Evolutionary conservation across 768 basidiomycete species (phyloP), one percentile per base, ranked within the genome.

Genomic region (Glaciozyma antarctica): DNA sequence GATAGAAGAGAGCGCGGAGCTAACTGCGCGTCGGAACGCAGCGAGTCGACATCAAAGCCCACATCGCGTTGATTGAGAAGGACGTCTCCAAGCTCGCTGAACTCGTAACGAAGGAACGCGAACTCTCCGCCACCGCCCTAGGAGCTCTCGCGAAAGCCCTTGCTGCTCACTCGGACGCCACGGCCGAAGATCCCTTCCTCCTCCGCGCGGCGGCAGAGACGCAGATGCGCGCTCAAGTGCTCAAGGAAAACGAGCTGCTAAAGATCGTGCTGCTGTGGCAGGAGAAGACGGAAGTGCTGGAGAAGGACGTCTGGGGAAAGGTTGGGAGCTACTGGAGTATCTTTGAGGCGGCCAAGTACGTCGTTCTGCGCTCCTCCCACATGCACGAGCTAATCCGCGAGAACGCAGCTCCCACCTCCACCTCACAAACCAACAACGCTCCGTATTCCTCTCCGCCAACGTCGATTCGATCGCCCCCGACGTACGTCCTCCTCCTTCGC

Each of bases 401-500:
- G 55, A 38, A n/a, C 2, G 34, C 51, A 66, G 65, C 60, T 71
- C 69, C 7, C 28, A 52, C 22, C 62, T 64, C 54, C 59, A 65
- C 24, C 59, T 71, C 32, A 49, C n/a, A 21, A 60, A 56, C 26
- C 69, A 71, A 41, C 69, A 71, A 26, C 55, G 45, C 24, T 64
- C 66, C 21, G 64, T 71, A 62, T 60, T 71, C 59, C 64, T 71
- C 47, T 62, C 66, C 16, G 69, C 69, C 13, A 61, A 61, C 38
- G 66, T 71, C 58, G 69, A 71, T 58, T 64, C 66, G 0, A 30
- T 67, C 28, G 48, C 57, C 5, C 53, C 61, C 58, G 38, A 57
- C 28, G 63, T 59, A 24, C 41, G 57, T 52, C 26, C 44, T 19
- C 28, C 5, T 28, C 22, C 30, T 34, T 3, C 13, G 21, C 34